Evolutionary conservation across 495 filamentous ascomycete genomes (phyloP).

Genomic region (Talaromyces liani): DNA sequence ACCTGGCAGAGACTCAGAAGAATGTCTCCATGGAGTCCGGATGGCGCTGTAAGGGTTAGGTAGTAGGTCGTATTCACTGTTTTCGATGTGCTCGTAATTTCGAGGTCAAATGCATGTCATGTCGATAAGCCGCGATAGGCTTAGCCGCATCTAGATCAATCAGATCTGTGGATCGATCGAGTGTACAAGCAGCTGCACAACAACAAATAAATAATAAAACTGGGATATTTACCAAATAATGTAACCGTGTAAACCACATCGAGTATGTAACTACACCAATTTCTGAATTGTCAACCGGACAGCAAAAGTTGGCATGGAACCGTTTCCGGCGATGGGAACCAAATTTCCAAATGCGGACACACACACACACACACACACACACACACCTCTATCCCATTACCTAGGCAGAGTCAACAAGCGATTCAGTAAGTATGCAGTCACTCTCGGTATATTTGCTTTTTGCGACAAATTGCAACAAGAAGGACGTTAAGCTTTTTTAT

Average conservation of each 20-base stretch:
- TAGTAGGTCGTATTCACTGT: background rate
- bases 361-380: too few relatives aligned
- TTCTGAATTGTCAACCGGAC: background rate
- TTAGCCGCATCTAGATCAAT: background rate
- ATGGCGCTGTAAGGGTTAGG: background rate
- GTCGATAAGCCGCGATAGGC: background rate
- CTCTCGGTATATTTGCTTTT: background rate
- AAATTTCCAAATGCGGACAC: background rate
- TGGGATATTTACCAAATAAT: background rate
- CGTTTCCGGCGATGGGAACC: background rate
- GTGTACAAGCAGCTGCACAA: background rate
- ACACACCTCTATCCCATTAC: too few relatives aligned
- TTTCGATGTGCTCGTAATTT: background rate
- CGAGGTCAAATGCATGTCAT: background rate
- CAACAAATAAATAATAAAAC: background rate
- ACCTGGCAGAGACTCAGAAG: background rate
- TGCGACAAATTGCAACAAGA: background rate
- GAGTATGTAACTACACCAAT: background rate
- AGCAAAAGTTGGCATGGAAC: background rate
- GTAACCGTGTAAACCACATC: background rate
- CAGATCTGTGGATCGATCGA: background rate
- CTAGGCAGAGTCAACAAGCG: background rate
- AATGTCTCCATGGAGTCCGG: background rate
- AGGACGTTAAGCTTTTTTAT: background rate
- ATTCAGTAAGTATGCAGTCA: background rate